Base-by-base conservation (phyloP, 106 monocot species). In the Iris macrosiphon region DNA sequence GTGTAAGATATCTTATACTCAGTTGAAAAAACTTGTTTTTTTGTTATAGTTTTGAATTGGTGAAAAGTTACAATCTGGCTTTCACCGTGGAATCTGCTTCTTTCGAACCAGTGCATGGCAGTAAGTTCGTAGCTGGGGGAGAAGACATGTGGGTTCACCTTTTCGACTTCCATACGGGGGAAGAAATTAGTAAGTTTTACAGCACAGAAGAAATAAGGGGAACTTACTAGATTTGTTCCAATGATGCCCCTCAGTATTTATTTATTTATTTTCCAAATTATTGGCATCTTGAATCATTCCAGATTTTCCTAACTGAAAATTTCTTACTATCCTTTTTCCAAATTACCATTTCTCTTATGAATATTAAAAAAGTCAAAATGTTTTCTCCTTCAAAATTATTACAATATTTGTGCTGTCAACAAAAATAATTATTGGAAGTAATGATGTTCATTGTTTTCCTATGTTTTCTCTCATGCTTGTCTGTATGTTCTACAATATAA, bases 71-170 rank as follows among this genome's bases (percentile, higher is more conserved):
- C 62, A 63, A 70, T 27, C 86, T 92, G 92, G 86, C 92, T 21
- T 92, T 75, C 59, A 79, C 52, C 31, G 70, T 92, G 46, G 92
- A 86, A 34, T 92, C 92, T 12, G 92, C 86, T 19, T 92, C 92
- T 2, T 73, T 92, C 22, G 92, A 92, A 55, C 92, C 92, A 19
- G 73, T 61, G 57, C 40, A 38, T 49, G 92, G 92, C 27, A 82
- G 76, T 34, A 79, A 68, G 30, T 92, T 92, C 29, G 54, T 92
- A 53, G 85, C 86, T 49, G 92, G 81, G 58, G 92, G 92, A 28
- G 92, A 92, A 70, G 92, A 92, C 39, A 82, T 92, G 92, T 92
- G 92, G 92, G 79, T 92, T 49, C 92, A 67, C 22, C 46, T 92
- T 17, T 87, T 92, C 54, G 82, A 86, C 59, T 92, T 87, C 60